Evolutionary conservation across 2,329 filamentous ascomycete genomes (phyloP), one percentile per base, ranked within the genome.

Genomic region (Malbranchea zuffiana): DNA sequence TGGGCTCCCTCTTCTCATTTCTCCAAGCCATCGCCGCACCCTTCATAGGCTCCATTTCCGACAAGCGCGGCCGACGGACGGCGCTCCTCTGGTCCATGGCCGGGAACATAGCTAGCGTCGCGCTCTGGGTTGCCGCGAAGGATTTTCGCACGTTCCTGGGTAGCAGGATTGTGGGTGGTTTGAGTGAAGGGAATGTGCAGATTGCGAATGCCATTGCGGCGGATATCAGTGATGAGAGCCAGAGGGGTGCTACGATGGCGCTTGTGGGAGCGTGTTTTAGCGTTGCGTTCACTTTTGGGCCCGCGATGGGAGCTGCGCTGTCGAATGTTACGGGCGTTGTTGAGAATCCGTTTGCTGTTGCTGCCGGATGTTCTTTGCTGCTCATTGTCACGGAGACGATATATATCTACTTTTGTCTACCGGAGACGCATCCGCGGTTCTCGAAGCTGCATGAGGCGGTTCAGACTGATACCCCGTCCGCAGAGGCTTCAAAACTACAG

Each of bases 121-220:
- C 92, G 18, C 75, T 98, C 8, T 98, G 90, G 90, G 85, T 95
- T 6, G 74, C 80, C 29, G 90, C 90, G 1, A 81, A 83, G 37
- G 88, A 96, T 62, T 98, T 98, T 64, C 77, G 87, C 27, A 96
- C 88, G 2, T 98, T 98, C 55, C 71, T 98, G 19, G 82, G 86
- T n/a, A 93, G 85, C 49, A 78, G 90, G 34, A 65, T 98, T 2
- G 83, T 98, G 1, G 90, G 90, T 16, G 90, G 90, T 0, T 62
- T 98, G 46, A 95, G 87, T 39, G 90, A 98, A 65, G 90, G 90
- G 44, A 98, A 98, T 50, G 83, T 98, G 2, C 90, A 98, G 65
- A 71, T 98, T 10, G 88, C 90, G 3, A 90, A 88, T 45, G 88
- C 90, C 27, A 96, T 98, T 57, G 90, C 90, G 12, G 90, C 88